phyloP scores from a whole-genome alignment of 768 basidiomycete species.

The Mycena vulgaris region DNA sequence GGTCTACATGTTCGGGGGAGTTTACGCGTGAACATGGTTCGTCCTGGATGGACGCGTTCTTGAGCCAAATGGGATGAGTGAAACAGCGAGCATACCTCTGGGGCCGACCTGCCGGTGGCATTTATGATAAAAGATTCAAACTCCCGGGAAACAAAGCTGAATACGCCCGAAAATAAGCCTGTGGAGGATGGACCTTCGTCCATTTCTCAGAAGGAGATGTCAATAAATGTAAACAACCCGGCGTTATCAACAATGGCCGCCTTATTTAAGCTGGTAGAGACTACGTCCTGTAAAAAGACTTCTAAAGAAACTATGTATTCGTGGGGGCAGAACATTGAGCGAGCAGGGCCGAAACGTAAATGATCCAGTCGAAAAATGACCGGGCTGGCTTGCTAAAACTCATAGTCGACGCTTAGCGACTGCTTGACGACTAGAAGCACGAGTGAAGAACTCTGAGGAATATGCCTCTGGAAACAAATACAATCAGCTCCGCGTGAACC shows the following conservation, averaged over 20 bases:
- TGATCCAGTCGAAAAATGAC: too few species aligned
- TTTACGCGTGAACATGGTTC: slow-evolving; percentile 31
- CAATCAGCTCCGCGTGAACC: slow-evolving; percentile 3
- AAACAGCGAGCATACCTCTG: slow-evolving; percentile 35
- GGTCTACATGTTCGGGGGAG: slow-evolving; percentile 20
- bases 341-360: too few species aligned
- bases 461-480: neutral
- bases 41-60: slow-evolving; percentile 26
- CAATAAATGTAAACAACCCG: slow-evolving; percentile 31
- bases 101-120: slow-evolving; percentile 66
- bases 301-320: too few species aligned
- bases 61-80: neutral
- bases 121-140: slow-evolving; percentile 78
- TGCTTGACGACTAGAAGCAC: too few species aligned
- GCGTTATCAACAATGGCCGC: too few species aligned
- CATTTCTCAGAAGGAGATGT: neutral
- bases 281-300: too few species aligned
- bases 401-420: too few species aligned
- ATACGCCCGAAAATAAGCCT: slow-evolving; percentile 74
- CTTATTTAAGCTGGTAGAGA: neutral
- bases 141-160: slow-evolving; percentile 80
- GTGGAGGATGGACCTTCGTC: slow-evolving; percentile 33
- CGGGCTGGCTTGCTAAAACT: too few species aligned
- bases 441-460: too few species aligned
- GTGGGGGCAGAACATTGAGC: too few species aligned